Evolutionary conservation across 2,329 filamentous ascomycete species (phyloP), one percentile per base, ranked within the genome.

Genomic region (Sphaerostilbella broomeana): DNA sequence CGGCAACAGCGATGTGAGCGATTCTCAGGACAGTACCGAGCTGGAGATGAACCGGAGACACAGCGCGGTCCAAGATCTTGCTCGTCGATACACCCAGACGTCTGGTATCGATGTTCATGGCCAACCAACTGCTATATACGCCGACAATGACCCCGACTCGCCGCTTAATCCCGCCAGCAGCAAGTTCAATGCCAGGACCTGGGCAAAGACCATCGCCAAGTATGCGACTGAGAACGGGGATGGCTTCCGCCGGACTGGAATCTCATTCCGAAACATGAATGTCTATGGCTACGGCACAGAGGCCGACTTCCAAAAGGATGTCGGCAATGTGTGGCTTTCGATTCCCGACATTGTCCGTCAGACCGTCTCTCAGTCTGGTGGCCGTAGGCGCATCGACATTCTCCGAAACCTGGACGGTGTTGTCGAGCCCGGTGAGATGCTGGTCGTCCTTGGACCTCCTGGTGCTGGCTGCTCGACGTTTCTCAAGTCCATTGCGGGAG

Each of bases 371-470:
- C 30, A 33, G 29, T 13, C 37, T 6, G 17, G 15, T 6, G 20
- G 35, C n/a, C 19, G 29, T 8, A 16, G 37, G 17, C 16, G 37
- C 5, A 39, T 39, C 18, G 37, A 39, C 22, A 82, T 83, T 46
- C 58, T 83, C 21, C 65, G 68, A 25, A 62, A 73, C 38, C 79
- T 81, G 42, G 72, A 81, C 49, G 79, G 79, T 10, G 47, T 80
- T 7, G 60, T 83, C 19, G 67, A 72, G 46, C 69, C 66, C 29
- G 78, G 79, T 5, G 78, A 84, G 63, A 73, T 83, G 64, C 57
- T 82, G n/a, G 70, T 81, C 1, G 79, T 83, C 4, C 65, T 84
- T 3, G 79, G 79, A 13, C 69, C 76, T 30, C 79, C 79, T 6
- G 68, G 70, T 1, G 72, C 69, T 7, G 76, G 77, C 16, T 80